Evolutionary conservation across 1,139 yeast genomes (phyloP), one percentile per base, ranked within the genome.

Genomic region (Pichia sp.): DNA sequence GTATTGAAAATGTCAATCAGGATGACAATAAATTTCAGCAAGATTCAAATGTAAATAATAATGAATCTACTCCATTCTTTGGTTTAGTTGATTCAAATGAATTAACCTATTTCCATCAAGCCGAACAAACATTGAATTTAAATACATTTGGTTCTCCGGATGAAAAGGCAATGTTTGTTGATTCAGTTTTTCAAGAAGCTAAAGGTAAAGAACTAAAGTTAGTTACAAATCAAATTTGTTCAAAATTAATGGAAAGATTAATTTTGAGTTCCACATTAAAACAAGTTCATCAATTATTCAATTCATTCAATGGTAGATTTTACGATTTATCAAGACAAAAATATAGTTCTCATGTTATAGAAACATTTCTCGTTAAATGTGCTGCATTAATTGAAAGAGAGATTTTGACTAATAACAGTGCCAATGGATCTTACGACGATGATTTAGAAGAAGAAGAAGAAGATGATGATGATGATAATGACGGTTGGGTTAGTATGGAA

Each of bases 221-320:
- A 45, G 96, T 87, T 8, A 90, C 97, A 4, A 90, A 92, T 63
- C 97, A 90, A 62, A 87, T 90, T 50, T 89, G 97, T 63, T 90
- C 97, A 26, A 92, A 92, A 64, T 74, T 92, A 52, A 76, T 92
- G 73, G 99, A 92, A 68, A 74, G 97, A 62, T 70, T 92, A 54
- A 77, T 90, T n/a, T 67, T 86, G 43, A 71, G 74, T 35, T 84
- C 90, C 18, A 73, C 75, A 38, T 83, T 81, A 53, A 70, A 67
- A 25, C 95, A 89, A 64, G 67, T 88, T 53, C 78, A 82, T 63
- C 65, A 70, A 38, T 66, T 90, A 1, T 86, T 86, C 64, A 75
- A 74, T 50, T 79, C 81, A 5, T 84, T 89, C 59, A 73, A 74
- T 43, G 87, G 84, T 11, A 86, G 85, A 58, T 86, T 86, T 61